These are phyloP conservation scores for Aureobasidium sp. DNA, from an alignment of 2,329 filamentous ascomycete species.

Conservation along the genomic window DNA sequence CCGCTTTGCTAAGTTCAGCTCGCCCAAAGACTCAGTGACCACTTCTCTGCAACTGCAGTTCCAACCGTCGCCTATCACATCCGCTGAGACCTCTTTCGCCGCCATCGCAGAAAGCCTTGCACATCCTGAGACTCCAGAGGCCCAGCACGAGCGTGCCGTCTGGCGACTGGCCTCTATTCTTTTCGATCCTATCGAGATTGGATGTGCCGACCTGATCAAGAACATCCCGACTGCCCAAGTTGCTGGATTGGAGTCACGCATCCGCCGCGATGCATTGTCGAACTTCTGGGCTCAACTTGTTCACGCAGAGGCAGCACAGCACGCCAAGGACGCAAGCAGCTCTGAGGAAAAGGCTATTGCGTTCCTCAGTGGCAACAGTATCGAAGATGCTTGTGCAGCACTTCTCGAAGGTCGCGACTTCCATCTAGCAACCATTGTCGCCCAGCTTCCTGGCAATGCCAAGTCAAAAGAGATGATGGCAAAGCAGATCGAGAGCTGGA, in stretches of 20 bases:
- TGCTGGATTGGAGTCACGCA: constrained; percentile 40
- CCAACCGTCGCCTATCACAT: constrained; percentile 40
- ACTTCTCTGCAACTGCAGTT: constrained; percentile 58
- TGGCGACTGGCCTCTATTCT: constrained; percentile 91
- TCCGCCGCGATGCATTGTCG: constrained; percentile 69
- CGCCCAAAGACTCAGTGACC: constrained; percentile 37
- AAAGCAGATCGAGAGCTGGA: constrained; percentile 87
- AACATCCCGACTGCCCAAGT: constrained; percentile 50
- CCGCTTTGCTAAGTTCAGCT: constrained; percentile 69
- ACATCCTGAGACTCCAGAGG: constrained; percentile 8
- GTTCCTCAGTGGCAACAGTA: constrained; percentile 79
- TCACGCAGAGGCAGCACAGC: constrained; percentile 40
- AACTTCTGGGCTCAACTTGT: constrained; percentile 65
- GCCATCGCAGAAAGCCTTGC: constrained; percentile 47
- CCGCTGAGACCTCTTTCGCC: constrained; percentile 41
- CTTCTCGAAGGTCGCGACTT: constrained; percentile 82
- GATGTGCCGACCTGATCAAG: constrained; percentile 30
- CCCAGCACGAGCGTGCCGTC: constrained; percentile 72
- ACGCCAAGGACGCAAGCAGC: constrained; percentile 65
- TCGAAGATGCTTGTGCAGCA: constrained; percentile 84
- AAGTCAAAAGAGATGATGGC: constrained; percentile 77
- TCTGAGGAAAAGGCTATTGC: constrained; percentile 87
- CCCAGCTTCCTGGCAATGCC: constrained; percentile 81
- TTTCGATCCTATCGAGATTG: constrained; percentile 71
- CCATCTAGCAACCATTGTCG: constrained; percentile 84